These are phyloP conservation scores for Rhodomyrtus psidioides DNA, from an alignment of 441 rosid species.

Conservation along the genomic window DNA sequence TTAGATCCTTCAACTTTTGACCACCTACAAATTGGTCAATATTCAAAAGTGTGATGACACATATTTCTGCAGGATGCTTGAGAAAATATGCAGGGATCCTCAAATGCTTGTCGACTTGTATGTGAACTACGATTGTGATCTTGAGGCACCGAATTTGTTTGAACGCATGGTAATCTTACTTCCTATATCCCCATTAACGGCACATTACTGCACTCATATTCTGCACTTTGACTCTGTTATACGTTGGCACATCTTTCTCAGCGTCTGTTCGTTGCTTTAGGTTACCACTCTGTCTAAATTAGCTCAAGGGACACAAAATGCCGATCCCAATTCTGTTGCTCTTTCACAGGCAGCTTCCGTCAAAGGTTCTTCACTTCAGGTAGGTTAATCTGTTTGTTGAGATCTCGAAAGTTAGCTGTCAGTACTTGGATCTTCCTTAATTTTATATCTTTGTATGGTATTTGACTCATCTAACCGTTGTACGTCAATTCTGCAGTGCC, in stretches of 20 bases:
- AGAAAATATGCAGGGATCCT: conserved; percentile 92
- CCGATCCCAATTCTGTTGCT: conserved; percentile 80
- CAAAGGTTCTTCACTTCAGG: conserved; percentile 97
- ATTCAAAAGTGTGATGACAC: conserved; percentile 10
- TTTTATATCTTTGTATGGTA: conserved; percentile 1
- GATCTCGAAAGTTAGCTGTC: background rate
- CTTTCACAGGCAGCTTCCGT: conserved; percentile 69
- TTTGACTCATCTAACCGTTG: conserved; percentile 15
- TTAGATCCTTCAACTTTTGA: conserved; percentile 13
- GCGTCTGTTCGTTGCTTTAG: conserved; percentile 31
- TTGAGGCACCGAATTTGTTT: conserved; percentile 97
- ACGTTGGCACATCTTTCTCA: conserved; percentile 6
- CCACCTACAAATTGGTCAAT: background rate
- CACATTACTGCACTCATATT: background rate
- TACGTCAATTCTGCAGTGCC: conserved; percentile 57
- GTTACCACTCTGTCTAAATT: conserved; percentile 86
- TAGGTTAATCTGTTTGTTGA: conserved; percentile 22
- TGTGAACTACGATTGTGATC: conserved; percentile 99
- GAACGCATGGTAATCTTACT: conserved; percentile 75
- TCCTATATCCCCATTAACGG: conserved; percentile 1
- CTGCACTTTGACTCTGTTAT: background rate
- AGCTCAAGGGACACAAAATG: conserved; percentile 86
- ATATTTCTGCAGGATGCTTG: conserved; percentile 74
- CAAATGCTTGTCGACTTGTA: conserved; percentile 99
- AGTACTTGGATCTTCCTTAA: background rate